A percentile compares a stretch with the other conserved stretches of the same genome.
Evolutionary conservation across 331 rosid species (phyloP).

Genomic region (Pyracantha coccinea): DNA sequence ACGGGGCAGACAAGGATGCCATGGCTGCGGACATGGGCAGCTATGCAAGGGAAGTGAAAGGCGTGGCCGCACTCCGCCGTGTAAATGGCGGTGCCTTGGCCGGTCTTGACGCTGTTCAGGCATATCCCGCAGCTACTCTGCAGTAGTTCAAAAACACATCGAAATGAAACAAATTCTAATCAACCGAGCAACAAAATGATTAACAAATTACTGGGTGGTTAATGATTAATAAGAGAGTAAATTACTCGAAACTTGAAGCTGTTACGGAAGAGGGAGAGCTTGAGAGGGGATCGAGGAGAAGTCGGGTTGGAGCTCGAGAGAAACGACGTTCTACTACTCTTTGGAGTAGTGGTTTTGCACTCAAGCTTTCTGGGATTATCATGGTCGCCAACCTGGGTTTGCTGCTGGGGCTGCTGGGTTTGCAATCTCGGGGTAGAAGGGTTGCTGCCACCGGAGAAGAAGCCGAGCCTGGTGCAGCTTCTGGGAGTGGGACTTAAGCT

Average conservation of each 20-base stretch:
- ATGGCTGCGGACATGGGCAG: slow-evolving; percentile 57
- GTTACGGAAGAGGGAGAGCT: slow-evolving; percentile 81
- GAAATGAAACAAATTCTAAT: background rate
- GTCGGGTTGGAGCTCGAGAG: slow-evolving; percentile 50
- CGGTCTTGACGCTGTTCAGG: slow-evolving; percentile 81
- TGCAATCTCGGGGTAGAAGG: slow-evolving; percentile 54
- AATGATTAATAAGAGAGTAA: background rate
- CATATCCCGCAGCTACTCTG: slow-evolving; percentile 99
- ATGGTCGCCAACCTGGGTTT: background rate
- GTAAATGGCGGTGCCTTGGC: slow-evolving; percentile 97
- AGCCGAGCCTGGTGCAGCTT: slow-evolving; percentile 60
- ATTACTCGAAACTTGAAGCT: slow-evolving; percentile 92
- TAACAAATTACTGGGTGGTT: background rate
- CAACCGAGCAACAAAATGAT: background rate
- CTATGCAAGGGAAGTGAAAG: slow-evolving; percentile 92
- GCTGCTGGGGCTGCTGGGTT: background rate
- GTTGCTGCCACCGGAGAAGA: slow-evolving; percentile 63
- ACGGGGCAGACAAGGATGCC: slow-evolving; percentile 74
- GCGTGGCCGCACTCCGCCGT: slow-evolving; percentile 95
- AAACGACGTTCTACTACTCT: slow-evolving; percentile 30
- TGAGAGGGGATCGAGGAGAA: slow-evolving; percentile 89
- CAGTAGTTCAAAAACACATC: background rate
- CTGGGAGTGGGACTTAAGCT: slow-evolving; percentile 61
- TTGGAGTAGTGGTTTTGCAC: slow-evolving; percentile 28
- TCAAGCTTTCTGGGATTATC: slow-evolving; percentile 34